Evolutionary conservation across 2,329 filamentous ascomycete species (phyloP).

Genomic region (Penicillium glabrum): DNA sequence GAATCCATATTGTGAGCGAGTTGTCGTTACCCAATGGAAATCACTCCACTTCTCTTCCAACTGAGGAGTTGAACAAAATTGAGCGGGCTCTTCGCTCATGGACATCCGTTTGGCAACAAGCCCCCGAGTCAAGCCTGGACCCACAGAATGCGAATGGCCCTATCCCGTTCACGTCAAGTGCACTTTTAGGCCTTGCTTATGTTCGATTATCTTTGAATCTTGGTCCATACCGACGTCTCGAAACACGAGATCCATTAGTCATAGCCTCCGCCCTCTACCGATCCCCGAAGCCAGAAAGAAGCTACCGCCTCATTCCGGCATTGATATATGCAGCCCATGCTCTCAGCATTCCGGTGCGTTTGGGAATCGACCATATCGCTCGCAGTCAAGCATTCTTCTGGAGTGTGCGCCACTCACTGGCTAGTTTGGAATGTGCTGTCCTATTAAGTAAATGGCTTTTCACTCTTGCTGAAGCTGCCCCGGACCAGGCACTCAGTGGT

Average conservation of each 20-base stretch:
- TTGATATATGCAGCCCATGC: conserved; percentile 69
- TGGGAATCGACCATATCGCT: conserved; percentile 39
- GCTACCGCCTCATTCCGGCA: conserved; percentile 60
- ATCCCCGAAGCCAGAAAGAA: conserved; percentile 60
- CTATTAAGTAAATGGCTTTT: conserved; percentile 49
- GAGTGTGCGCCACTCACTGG: conserved; percentile 38
- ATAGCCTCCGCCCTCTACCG: conserved; percentile 63
- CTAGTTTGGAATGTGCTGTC: conserved; percentile 39
- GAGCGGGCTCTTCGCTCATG: conserved; percentile 37
- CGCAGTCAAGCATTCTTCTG: conserved; percentile 39
- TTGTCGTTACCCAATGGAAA: conserved; percentile 32
- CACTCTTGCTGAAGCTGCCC: conserved; percentile 27
- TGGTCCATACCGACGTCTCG: conserved; percentile 61
- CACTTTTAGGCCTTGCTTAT: conserved; percentile 33
- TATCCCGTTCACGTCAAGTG: conserved; percentile 35
- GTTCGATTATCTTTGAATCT: conserved; percentile 48
- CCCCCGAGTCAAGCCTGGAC: conserved; percentile 36
- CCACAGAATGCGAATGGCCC: conserved; percentile 35
- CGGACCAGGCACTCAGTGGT: conserved; percentile 29
- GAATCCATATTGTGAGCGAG: conserved; percentile 51
- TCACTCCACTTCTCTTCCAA: conserved; percentile 31
- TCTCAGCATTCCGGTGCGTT: conserved; percentile 55
- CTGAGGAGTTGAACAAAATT: conserved; percentile 35
- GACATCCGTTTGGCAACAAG: conserved; percentile 38
- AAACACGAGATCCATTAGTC: conserved; percentile 62